Percentiles rank a stretch among this genome's conserved stretches.
Evolutionary conservation across 2,329 filamentous ascomycete species (phyloP).

Genomic region (Fusarium acutatum): DNA sequence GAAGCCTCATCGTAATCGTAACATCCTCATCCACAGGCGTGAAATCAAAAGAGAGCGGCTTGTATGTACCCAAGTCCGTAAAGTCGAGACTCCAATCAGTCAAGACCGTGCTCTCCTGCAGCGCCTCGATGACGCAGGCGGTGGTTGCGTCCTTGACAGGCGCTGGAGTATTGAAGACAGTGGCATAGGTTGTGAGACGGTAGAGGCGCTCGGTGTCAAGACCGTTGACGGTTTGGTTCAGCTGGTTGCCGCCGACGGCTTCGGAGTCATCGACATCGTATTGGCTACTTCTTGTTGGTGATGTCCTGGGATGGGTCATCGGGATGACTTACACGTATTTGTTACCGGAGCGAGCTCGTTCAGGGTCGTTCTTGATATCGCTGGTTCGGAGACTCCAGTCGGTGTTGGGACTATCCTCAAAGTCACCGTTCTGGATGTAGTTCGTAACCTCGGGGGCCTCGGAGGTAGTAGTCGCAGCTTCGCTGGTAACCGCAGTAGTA

Average conservation of each 20-base stretch:
- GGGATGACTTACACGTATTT: neutral
- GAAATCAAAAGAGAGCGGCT: neutral
- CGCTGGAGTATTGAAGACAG: neutral
- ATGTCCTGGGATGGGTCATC: rapidly evolving
- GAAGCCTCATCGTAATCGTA: neutral
- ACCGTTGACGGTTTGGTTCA: constrained; percentile 1
- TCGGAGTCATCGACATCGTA: neutral
- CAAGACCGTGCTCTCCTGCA: neutral
- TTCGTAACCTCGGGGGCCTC: neutral
- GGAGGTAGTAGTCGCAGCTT: neutral
- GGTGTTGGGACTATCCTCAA: neutral
- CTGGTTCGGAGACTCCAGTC: neutral
- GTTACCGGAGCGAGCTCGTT: neutral
- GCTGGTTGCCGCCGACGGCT: neutral
- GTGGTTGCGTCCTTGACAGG: rapidly evolving
- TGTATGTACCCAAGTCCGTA: neutral
- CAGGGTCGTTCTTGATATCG: neutral
- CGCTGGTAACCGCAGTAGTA: neutral
- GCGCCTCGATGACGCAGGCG: neutral
- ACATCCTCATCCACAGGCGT: neutral
- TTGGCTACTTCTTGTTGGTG: neutral
- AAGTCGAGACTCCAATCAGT: neutral
- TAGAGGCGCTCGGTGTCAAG: neutral
- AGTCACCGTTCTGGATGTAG: neutral
- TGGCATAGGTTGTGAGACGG: neutral